Conservation (phyloP, 768 basidiomycete species). For the Mrakia blollopis region DNA sequence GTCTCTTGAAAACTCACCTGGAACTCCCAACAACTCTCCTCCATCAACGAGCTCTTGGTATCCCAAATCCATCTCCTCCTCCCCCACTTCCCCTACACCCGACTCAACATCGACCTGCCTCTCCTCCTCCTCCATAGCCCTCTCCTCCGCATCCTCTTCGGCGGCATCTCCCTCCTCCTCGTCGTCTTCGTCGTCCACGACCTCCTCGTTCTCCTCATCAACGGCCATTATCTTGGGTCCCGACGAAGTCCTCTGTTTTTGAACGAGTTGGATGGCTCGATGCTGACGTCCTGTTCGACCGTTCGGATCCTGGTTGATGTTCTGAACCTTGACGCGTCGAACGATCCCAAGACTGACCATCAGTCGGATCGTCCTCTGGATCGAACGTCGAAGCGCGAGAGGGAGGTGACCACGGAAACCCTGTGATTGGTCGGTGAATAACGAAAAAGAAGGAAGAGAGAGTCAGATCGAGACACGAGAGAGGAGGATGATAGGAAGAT, state of each 20-base stretch:
- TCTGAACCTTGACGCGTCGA: conserved; percentile 20
- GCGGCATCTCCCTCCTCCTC: not conserved
- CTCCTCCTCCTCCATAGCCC: not conserved
- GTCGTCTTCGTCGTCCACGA: not conserved
- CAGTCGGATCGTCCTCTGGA: conserved; percentile 10
- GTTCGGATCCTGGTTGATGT: conserved; percentile 8
- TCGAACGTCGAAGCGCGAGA: not conserved
- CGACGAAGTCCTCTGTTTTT: not conserved
- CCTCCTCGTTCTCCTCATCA: conserved; percentile 2
- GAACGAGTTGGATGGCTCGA: conserved; percentile 12
- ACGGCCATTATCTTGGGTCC: not conserved
- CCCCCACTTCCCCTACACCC: not conserved
- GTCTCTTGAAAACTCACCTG: not conserved
- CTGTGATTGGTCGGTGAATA: too few relatives aligned
- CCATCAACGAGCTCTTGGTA: not conserved
- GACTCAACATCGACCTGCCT: too few relatives aligned
- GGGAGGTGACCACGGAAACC: not conserved
- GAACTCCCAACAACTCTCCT: not conserved
- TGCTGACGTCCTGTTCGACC: not conserved
- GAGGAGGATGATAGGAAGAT: not conserved
- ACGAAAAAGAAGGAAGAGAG: too few relatives aligned
- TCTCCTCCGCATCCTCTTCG: not conserved
- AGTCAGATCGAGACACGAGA: not conserved
- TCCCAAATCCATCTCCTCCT: not conserved
- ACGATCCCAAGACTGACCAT: not conserved